phyloP scores from a whole-genome alignment of 371 early-diverging fungal species.

The Mortierella sp. region DNA sequence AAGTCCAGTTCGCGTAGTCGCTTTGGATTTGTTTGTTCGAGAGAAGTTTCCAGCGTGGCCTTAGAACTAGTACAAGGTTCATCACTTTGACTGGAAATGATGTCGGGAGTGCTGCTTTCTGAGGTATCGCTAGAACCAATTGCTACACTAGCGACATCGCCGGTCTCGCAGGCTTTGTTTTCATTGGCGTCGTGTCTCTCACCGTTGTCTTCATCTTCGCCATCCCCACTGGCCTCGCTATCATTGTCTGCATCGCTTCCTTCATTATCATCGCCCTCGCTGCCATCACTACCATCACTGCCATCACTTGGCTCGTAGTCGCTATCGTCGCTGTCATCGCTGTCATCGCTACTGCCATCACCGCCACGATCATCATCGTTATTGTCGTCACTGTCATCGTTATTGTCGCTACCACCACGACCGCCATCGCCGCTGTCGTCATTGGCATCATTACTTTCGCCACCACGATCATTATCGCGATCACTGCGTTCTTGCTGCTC shows the following conservation, averaged over 20 bases:
- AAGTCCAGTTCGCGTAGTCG: not conserved
- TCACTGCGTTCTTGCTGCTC: too few species aligned
- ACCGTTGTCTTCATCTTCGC: not conserved
- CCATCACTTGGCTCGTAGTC: not conserved
- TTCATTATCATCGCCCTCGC: not conserved
- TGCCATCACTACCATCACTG: not conserved
- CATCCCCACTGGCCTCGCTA: not conserved
- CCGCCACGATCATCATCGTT: not conserved
- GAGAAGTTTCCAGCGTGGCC: not conserved
- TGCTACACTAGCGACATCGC: too few species aligned
- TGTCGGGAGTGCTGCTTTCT: too few species aligned
- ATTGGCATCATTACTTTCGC: too few species aligned
- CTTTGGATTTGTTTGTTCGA: not conserved
- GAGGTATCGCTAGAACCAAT: too few species aligned
- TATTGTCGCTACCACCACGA: too few species aligned
- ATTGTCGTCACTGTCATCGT: not conserved
- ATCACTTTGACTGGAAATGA: not conserved
- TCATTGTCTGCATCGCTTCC: not conserved
- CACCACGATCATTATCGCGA: too few species aligned
- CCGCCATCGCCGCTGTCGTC: too few species aligned
- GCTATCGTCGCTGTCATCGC: not conserved
- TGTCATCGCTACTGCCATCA: not conserved
- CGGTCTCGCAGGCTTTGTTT: too few species aligned
- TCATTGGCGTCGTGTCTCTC: not conserved
- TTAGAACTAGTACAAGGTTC: too few species aligned